Conservation (phyloP, 2,329 filamentous ascomycete genomes). For the Plenodomus tracheiphilus region DNA sequence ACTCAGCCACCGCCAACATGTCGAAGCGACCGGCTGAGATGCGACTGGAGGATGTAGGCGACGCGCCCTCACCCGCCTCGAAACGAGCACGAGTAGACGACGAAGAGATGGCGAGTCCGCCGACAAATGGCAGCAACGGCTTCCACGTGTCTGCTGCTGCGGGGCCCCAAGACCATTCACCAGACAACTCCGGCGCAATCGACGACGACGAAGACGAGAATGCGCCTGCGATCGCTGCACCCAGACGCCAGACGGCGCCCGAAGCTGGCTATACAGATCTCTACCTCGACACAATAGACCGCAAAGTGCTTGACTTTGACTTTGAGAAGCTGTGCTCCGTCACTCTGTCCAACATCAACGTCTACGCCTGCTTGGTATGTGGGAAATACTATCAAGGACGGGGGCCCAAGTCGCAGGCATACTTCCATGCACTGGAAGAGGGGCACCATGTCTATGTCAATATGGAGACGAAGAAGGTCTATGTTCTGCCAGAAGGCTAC, state of each 20-base stretch:
- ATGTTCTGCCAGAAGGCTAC: conserved; percentile 92
- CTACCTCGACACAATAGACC: conserved; percentile 96
- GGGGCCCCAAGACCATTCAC: conserved; percentile 28
- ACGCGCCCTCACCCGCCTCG: conserved; percentile 51
- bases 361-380: conserved; percentile 95
- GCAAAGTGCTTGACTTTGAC: conserved; percentile 92
- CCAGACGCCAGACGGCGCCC: conserved; percentile 73
- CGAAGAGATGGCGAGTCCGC: conserved; percentile 40
- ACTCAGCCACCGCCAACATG: conserved; percentile 35
- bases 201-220: conserved; percentile 40
- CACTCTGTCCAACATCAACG: conserved; percentile 96
- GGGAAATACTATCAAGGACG: conserved; percentile 97
- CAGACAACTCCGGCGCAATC: conserved; percentile 39
- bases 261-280: conserved; percentile 90
- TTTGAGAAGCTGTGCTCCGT: conserved; percentile 98
- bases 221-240: conserved; percentile 48
- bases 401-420: conserved; percentile 91
- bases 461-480: conserved; percentile 89
- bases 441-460: conserved; percentile 98
- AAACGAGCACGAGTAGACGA: conserved; percentile 54
- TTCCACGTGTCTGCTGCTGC: conserved; percentile 35
- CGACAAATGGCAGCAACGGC: conserved; percentile 33
- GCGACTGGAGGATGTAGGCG: conserved; percentile 47
- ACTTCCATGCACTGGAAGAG: conserved; percentile 94
- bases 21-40: conserved; percentile 53